phyloP scores from a whole-genome alignment of 1,284 basidiomycete species.

The Thecaphora frezii region DNA sequence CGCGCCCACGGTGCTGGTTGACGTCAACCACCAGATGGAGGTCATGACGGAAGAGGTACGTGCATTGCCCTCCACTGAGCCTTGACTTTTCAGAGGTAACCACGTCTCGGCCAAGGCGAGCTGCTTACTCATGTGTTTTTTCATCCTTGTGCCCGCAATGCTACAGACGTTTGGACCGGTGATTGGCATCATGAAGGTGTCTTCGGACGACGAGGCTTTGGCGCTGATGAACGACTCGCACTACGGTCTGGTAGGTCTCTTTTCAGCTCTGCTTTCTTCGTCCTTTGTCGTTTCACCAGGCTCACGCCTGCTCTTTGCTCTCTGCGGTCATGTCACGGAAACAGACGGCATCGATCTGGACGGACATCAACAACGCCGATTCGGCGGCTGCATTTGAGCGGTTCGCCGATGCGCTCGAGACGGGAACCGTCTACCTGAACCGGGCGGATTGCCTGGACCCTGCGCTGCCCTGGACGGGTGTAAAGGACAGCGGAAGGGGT shows the following conservation, averaged over 20 bases:
- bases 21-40: conserved; percentile 89
- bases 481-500: conserved; percentile 88
- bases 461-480: conserved; percentile 87
- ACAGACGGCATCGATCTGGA: conserved; percentile 85
- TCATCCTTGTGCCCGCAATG: too few relatives aligned
- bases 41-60: conserved; percentile 73
- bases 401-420: conserved; percentile 74
- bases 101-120: too few relatives aligned
- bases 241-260: conserved; percentile 69
- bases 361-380: conserved; percentile 66
- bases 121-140: too few relatives aligned
- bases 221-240: conserved; percentile 92
- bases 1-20: conserved; percentile 80
- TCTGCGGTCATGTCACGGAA: too few relatives aligned
- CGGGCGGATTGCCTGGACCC: conserved; percentile 74
- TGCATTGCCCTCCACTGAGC: too few relatives aligned
- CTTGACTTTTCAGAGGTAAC: too few relatives aligned
- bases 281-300: too few relatives aligned
- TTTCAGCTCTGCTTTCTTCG: too few relatives aligned
- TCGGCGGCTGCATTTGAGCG: conserved; percentile 71
- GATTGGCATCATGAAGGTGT: conserved; percentile 84
- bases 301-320: too few relatives aligned
- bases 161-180: conserved; percentile 72
- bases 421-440: conserved; percentile 90
- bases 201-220: conserved; percentile 81